Base-by-base conservation (phyloP, 768 basidiomycete genomes). In the Pisolithus orientalis region DNA sequence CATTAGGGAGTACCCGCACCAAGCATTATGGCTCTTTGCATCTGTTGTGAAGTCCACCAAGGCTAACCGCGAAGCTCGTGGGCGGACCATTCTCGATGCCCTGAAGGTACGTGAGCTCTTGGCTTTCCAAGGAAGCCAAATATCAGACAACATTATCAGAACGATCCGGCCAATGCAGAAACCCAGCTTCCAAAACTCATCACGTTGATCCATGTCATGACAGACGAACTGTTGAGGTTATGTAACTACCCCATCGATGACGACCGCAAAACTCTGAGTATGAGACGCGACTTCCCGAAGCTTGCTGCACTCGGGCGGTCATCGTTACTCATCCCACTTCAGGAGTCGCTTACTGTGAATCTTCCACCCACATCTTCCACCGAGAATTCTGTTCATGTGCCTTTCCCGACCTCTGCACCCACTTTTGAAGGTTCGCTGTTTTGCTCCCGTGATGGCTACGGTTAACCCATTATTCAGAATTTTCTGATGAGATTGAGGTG, bases 11-110 rank as follows among this genome's bases (percentile, higher is more conserved):
- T 94, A 92, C 65, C 94, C 96, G 10, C 84, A 85, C 42, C 96
- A 98, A 69, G 85, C 87, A 0, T 72, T 97, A 27, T 99, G 96
- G 96, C 78, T 93, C 7, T 94, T 95, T 62, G 83, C 84, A 0
- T 87, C 91, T 2, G 90, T 91, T 9, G 80, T 88, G 42, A 90
- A 94, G 67, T 96, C 94, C 1, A 90, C 81, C 31, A 86, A 88
- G 54, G 4, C 60, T 0, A 75, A 75, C 38, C 77, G 94, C 39
- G 73, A 76, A 51, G 58, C 68, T 37, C 78, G 89, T 54, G 94
- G 89, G 44, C 72, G 64, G 42, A 57, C 62, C 24, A 84, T 88
- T 48, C 64, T 87, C 42, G 71, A 79, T 21, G 74, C 76, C 56
- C 72, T 90, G 16, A 75, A 73, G 63, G 89, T 90, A 54, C 21